Conservation (phyloP, 345 rosid genomes). For the Gynandropsis gynandra region DNA sequence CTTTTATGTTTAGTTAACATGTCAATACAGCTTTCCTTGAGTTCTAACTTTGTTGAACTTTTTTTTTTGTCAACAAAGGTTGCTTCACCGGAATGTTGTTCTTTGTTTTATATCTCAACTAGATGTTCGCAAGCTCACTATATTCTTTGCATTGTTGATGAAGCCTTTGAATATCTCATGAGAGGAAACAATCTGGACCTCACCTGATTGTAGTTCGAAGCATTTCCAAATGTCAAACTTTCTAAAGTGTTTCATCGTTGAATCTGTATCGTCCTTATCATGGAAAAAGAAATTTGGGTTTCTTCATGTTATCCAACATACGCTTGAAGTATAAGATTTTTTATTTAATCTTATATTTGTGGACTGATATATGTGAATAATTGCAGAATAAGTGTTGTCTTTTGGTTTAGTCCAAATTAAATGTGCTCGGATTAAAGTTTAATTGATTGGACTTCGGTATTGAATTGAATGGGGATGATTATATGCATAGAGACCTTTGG, state of each 20-base stretch:
- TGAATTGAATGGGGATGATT: no score
- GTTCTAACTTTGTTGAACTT: slow-evolving; percentile 8
- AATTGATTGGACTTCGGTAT: no score
- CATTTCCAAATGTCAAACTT: slow-evolving; percentile 41
- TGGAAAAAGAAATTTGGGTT: slow-evolving; percentile 75
- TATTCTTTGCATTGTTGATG: slow-evolving; percentile 70
- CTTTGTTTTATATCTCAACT: slow-evolving; percentile 72
- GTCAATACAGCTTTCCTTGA: slow-evolving; percentile 10
- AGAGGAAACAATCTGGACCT: slow-evolving; percentile 42
- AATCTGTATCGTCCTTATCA: slow-evolving; percentile 45
- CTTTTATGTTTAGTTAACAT: slow-evolving; percentile 8
- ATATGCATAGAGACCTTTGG: no score
- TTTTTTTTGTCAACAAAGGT: slow-evolving; percentile 51
- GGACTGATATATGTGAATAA: no score
- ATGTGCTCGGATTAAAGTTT: no score
- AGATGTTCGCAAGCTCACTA: slow-evolving; percentile 59
- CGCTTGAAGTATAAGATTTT: slow-evolving; percentile 61
- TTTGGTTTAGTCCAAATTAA: no score
- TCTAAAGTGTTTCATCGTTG: slow-evolving; percentile 50
- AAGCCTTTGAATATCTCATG: slow-evolving; percentile 61
- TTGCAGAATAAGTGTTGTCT: no score
- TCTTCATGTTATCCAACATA: slow-evolving; percentile 74
- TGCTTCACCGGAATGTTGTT: slow-evolving; percentile 67
- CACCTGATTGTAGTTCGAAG: slow-evolving; percentile 30
- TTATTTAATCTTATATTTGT: no score